These are phyloP conservation scores for Oryza nivara DNA, from an alignment of 176 grass and related monocot genomes.

Conservation along the genomic window DNA sequence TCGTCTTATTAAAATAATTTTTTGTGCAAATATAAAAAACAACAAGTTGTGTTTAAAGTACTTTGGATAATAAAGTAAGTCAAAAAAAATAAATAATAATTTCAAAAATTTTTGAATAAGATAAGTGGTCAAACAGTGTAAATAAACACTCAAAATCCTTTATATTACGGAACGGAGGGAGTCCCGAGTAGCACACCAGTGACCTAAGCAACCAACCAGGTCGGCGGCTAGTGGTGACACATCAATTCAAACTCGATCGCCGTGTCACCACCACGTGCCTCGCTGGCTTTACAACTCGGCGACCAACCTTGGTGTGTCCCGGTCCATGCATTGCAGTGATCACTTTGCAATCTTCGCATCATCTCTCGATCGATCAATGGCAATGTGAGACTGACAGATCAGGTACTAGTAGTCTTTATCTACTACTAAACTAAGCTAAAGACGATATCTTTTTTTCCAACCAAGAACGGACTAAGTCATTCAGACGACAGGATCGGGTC, in stretches of 20 bases:
- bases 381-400: not conserved
- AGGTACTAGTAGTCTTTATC: not conserved
- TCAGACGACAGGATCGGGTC: not conserved
- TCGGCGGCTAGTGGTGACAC: not conserved
- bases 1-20: too few species aligned
- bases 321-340: not conserved
- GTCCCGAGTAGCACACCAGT: not conserved
- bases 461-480: not conserved
- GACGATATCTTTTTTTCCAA: not conserved
- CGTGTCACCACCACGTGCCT: constrained; percentile 27
- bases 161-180: too few species aligned
- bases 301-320: not conserved
- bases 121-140: too few species aligned
- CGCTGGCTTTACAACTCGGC: constrained; percentile 13
- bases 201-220: not conserved
- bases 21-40: too few species aligned
- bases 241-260: not conserved
- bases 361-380: not conserved
- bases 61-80: too few species aligned
- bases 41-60: too few species aligned
- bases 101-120: too few species aligned
- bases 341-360: not conserved
- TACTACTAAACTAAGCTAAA: constrained; percentile 13
- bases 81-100: too few species aligned
- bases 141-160: too few species aligned